Evolutionary conservation across 169 alveolate species (phyloP).

Genomic region (Plasmodium vivax): DNA sequence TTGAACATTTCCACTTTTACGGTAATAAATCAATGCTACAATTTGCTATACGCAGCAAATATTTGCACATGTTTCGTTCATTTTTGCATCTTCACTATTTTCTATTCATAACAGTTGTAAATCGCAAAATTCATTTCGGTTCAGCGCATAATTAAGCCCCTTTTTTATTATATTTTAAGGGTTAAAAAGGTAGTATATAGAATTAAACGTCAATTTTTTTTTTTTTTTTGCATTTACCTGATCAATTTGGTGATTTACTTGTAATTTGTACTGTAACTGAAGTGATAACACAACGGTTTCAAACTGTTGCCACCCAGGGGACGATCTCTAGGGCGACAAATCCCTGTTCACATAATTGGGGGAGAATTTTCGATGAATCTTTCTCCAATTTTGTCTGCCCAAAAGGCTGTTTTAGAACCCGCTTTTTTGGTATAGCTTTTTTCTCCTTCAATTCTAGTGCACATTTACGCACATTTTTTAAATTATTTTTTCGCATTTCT

Average conservation of each 20-base stretch:
- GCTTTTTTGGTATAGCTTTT: background rate
- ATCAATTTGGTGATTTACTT: background rate
- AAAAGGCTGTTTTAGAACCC: background rate
- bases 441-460: background rate
- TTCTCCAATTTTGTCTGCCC: background rate
- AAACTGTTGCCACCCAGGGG: background rate
- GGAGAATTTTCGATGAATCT: background rate
- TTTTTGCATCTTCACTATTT: no score
- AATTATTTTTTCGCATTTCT: background rate
- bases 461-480: background rate
- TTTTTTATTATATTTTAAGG: background rate
- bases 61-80: background rate
- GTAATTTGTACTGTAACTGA: background rate
- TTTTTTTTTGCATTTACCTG: background rate
- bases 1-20: background rate
- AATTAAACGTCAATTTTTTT: background rate
- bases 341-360: background rate
- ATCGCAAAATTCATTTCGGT: no score
- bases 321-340: background rate
- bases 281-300: background rate
- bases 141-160: background rate
- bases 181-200: background rate
- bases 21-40: background rate
- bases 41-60: background rate
- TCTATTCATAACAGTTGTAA: no score